Evolutionary conservation across 352 stramenopile genomes (phyloP).

Genomic region (Globisporangium takayamanum): DNA sequence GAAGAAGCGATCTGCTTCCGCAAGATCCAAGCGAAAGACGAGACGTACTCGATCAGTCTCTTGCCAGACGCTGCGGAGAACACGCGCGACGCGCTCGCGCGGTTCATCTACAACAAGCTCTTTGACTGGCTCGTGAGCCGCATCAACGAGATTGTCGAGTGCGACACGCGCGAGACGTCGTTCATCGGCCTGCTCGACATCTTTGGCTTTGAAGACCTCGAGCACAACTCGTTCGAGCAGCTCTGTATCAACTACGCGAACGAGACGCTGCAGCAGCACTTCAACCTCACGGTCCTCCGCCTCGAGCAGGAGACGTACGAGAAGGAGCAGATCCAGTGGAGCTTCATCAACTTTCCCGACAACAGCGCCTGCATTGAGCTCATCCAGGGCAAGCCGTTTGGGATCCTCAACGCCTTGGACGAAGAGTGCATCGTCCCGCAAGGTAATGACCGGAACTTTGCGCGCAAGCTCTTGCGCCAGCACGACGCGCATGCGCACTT

Average conservation of each 20-base stretch:
- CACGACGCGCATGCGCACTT: slow-evolving; percentile 68
- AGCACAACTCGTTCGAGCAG: slow-evolving; percentile 94
- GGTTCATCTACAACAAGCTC: slow-evolving; percentile 92
- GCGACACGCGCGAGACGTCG: slow-evolving; percentile 35
- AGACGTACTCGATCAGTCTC: slow-evolving; percentile 81
- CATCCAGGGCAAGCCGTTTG: slow-evolving; percentile 81
- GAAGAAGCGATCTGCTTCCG: slow-evolving; percentile 88
- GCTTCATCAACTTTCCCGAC: slow-evolving; percentile 88
- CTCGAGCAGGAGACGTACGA: slow-evolving; percentile 88
- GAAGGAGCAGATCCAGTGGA: slow-evolving; percentile 82
- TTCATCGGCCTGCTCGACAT: slow-evolving; percentile 86
- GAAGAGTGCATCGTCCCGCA: slow-evolving; percentile 89
- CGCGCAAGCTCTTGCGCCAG: slow-evolving; percentile 72
- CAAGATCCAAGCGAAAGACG: slow-evolving; percentile 92
- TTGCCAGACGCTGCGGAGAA: slow-evolving; percentile 76
- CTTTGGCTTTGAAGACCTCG: slow-evolving; percentile 84
- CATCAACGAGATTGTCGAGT: slow-evolving; percentile 84
- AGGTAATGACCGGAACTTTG: slow-evolving; percentile 83
- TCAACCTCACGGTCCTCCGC: slow-evolving; percentile 85
- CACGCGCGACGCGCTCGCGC: slow-evolving; percentile 90
- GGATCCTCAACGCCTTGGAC: slow-evolving; percentile 81
- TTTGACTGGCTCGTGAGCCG: slow-evolving; percentile 89
- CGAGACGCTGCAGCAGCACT: slow-evolving; percentile 91
- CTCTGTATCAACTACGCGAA: slow-evolving; percentile 94
- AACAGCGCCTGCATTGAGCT: slow-evolving; percentile 88